Evolutionary conservation across 225 moss, liverwort and hornwort genomes (phyloP).

Genomic region (Pseudoscleropodium purum): DNA sequence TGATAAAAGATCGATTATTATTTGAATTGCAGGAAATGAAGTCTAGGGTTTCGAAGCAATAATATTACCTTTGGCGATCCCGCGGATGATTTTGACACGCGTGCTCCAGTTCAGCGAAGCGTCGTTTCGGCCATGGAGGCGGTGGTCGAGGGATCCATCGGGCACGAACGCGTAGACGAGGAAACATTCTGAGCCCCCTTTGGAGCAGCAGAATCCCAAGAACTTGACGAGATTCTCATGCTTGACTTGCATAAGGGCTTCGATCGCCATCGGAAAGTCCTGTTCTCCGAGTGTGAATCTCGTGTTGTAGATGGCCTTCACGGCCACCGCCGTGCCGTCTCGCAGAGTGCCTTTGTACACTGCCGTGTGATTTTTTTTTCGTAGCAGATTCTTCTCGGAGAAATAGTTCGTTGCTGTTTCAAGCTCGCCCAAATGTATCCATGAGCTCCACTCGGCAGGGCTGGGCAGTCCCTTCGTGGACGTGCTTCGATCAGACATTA

Average conservation of each 20-base stretch:
- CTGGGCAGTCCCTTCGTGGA: constrained; percentile 14
- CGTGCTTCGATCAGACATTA: constrained; percentile 24
- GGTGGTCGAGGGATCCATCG: constrained; percentile 22
- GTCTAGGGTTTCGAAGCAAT: neutral
- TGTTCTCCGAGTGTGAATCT: constrained; percentile 16
- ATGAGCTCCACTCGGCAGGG: constrained; percentile 32
- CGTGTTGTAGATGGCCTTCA: constrained; percentile 45
- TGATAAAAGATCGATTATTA: neutral
- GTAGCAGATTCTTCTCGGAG: constrained; percentile 32
- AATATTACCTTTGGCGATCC: constrained; percentile 26
- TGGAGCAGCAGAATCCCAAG: constrained; percentile 37
- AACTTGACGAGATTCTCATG: constrained; percentile 36
- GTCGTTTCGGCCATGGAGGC: constrained; percentile 5
- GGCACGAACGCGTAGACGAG: constrained; percentile 27
- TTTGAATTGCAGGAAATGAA: neutral
- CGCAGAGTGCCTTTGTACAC: constrained; percentile 31
- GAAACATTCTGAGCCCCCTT: constrained; percentile 32
- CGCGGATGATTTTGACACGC: constrained; percentile 29
- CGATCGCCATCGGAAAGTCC: constrained; percentile 22
- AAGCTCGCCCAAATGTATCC: constrained; percentile 38
- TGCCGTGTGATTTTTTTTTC: constrained; percentile 18
- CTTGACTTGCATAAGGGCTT: constrained; percentile 21
- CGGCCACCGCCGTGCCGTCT: constrained; percentile 29
- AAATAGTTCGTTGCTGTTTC: constrained; percentile 44
- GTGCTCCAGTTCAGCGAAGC: constrained; percentile 9